Percentiles rank a stretch among this genome's conserved stretches.
phyloP scores from a whole-genome alignment of 2,329 filamentous ascomycete genomes.

The Kalmusia sp. region DNA sequence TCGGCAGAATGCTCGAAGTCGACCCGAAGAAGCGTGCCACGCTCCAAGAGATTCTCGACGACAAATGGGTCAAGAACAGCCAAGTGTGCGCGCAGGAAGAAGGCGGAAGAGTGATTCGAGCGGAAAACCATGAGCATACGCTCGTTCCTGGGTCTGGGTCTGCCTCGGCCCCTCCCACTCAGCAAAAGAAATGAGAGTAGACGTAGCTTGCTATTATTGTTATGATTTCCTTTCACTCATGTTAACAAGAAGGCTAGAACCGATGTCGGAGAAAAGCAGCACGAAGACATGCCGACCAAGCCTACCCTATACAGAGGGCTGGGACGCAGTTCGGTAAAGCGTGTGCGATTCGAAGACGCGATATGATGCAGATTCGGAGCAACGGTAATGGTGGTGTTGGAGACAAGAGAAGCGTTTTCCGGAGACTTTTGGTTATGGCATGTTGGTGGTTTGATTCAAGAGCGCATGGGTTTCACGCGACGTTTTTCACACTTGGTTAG shows the following conservation, averaged over 20 bases:
- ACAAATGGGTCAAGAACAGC: slow-evolving; percentile 88
- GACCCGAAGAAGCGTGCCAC: slow-evolving; percentile 83
- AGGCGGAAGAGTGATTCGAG: slow-evolving; percentile 74
- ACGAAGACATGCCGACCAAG: background rate
- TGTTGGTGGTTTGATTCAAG: slow-evolving; percentile 4
- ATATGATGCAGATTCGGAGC: background rate
- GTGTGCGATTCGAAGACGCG: background rate
- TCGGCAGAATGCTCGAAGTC: slow-evolving; percentile 90
- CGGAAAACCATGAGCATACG: slow-evolving; percentile 81
- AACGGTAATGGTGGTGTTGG: slow-evolving; percentile 7
- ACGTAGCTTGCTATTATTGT: background rate
- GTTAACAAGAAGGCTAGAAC: background rate
- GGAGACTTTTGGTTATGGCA: background rate
- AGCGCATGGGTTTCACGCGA: slow-evolving; percentile 4
- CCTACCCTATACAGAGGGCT: no score
- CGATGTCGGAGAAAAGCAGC: background rate
- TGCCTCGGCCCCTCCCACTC: slow-evolving; percentile 37
- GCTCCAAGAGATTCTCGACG: slow-evolving; percentile 83
- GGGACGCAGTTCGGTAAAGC: no score
- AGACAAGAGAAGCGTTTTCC: background rate
- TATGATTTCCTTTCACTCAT: background rate
- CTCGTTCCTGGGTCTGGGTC: slow-evolving; percentile 69
- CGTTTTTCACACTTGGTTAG: background rate
- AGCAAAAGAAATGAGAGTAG: slow-evolving; percentile 42
- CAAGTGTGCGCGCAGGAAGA: slow-evolving; percentile 82